phyloP scores from a whole-genome alignment of 495 filamentous ascomycete species.

The Chaetomium cochliodes region DNA sequence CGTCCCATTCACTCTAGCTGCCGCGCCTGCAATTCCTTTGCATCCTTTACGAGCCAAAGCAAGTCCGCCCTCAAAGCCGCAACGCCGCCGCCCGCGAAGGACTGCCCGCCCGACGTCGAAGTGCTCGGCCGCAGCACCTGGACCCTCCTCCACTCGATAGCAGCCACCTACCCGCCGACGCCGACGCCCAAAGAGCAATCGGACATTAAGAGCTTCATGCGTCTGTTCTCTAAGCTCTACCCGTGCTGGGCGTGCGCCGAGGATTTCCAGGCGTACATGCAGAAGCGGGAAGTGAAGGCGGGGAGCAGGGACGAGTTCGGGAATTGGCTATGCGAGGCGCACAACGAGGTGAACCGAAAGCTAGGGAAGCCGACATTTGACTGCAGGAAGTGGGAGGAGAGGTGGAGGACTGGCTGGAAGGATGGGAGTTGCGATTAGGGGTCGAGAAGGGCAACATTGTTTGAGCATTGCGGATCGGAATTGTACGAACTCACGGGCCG shows the following conservation, averaged over 20 bases:
- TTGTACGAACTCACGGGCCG: neutral
- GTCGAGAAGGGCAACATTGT: neutral
- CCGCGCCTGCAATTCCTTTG: constrained; percentile 82
- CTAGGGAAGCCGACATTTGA: constrained; percentile 90
- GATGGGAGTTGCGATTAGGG: constrained; percentile 64
- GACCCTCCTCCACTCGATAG: constrained; percentile 90
- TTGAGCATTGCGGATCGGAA: neutral
- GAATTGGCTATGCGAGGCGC: constrained; percentile 92
- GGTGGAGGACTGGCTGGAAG: constrained; percentile 91
- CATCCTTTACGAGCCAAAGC: constrained; percentile 55
- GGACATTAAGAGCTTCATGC: constrained; percentile 76
- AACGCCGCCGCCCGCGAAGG: constrained; percentile 42
- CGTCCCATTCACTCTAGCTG: constrained; percentile 58
- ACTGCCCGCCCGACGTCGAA: constrained; percentile 82
- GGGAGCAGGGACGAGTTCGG: constrained; percentile 73
- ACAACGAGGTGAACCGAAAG: constrained; percentile 96
- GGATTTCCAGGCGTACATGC: constrained; percentile 84
- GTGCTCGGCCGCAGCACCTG: constrained; percentile 79
- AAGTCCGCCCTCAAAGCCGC: constrained; percentile 60
- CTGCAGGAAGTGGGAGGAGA: constrained; percentile 86
- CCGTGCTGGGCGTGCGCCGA: constrained; percentile 94
- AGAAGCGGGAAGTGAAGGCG: constrained; percentile 66
- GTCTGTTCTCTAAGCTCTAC: constrained; percentile 77
- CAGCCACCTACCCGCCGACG: constrained; percentile 73
- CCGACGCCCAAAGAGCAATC: constrained; percentile 65